Base-by-base conservation (phyloP, 2,329 filamentous ascomycete genomes). In the Purpureocillium lavendulum region DNA sequence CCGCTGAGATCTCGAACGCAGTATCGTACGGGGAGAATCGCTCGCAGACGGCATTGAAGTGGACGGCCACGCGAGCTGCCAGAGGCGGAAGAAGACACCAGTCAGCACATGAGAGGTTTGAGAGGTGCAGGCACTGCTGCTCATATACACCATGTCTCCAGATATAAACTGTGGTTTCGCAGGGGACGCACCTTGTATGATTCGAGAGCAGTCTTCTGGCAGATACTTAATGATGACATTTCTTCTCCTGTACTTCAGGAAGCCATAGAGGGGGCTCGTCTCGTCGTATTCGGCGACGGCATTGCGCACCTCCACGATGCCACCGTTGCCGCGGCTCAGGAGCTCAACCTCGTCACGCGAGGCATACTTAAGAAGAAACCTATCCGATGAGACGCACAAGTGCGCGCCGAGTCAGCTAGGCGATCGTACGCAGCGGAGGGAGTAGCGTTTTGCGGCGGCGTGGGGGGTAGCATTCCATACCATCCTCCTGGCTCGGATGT, bases 201-300 rank as follows among this genome's bases (percentile, higher is more conserved):
- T 70, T 53, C 92, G 78, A 46, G 92, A 97, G 49, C 89, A 90
- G 43, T 82, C 86, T 44, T 94, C 87, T 1, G 90, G 92, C 45
- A 95, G 75, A 60, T 92, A 95, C 66, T 92, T 96, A 60, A 98
- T 76, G 44, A 98, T 66, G 36, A 97, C 84, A 62, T 88, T 96
- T 57, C 88, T 80, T 57, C 89, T 80, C 41, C 90, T 75, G 62
- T 96, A 97, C 52, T 86, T 81, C 50, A 98, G 67, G 58, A 96
- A 87, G 39, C 92, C 92, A 57, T 94, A 98, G 35, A 98, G 69
- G 16, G 92, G 92, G 46, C 87, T 92, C 40, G 78, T 75, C 48
- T 96, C 89, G 41, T 85, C 77, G 58, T 94, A 94, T 46, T 77
- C 70, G 43, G 82, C 76, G 49, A 97, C 82, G 41, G 80, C 75